phyloP scores from a whole-genome alignment of 2,329 filamentous ascomycete species.

The Colletotrichum scovillei region DNA sequence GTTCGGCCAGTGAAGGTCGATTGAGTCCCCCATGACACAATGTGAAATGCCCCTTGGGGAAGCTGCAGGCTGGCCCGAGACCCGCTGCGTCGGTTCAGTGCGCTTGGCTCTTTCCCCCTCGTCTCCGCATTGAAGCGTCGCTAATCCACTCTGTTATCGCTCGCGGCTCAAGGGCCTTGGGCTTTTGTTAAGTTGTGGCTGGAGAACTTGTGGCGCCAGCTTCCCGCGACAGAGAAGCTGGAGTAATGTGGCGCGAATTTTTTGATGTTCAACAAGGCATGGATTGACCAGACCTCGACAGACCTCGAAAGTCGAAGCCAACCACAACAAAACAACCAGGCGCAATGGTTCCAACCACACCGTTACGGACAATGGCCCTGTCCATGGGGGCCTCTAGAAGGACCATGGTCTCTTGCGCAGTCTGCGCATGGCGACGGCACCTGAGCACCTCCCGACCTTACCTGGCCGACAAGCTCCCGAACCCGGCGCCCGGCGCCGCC shows the following conservation, averaged over 20 bases:
- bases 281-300: background rate
- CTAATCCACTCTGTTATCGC: slow-evolving; percentile 5
- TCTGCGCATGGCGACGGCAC: slow-evolving; percentile 63
- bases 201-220: slow-evolving; percentile 25
- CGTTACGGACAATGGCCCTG: slow-evolving; percentile 42
- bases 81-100: slow-evolving; percentile 15
- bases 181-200: background rate
- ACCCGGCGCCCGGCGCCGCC: slow-evolving; percentile 33
- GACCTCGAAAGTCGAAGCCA: background rate
- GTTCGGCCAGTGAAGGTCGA: slow-evolving; percentile 29
- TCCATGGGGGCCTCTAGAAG: slow-evolving; percentile 45
- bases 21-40: slow-evolving; percentile 34
- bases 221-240: background rate
- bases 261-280: background rate
- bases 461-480: slow-evolving; percentile 43
- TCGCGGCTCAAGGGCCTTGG: background rate
- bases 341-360: slow-evolving; percentile 17
- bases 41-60: slow-evolving; percentile 20
- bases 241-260: slow-evolving; percentile 25
- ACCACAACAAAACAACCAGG: background rate
- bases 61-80: slow-evolving; percentile 24
- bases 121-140: slow-evolving; percentile 26
- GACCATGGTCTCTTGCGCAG: slow-evolving; percentile 53
- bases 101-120: background rate
- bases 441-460: slow-evolving; percentile 58